Base-by-base conservation (phyloP, 2,329 filamentous ascomycete species). In the Hirsutella thompsonii region DNA sequence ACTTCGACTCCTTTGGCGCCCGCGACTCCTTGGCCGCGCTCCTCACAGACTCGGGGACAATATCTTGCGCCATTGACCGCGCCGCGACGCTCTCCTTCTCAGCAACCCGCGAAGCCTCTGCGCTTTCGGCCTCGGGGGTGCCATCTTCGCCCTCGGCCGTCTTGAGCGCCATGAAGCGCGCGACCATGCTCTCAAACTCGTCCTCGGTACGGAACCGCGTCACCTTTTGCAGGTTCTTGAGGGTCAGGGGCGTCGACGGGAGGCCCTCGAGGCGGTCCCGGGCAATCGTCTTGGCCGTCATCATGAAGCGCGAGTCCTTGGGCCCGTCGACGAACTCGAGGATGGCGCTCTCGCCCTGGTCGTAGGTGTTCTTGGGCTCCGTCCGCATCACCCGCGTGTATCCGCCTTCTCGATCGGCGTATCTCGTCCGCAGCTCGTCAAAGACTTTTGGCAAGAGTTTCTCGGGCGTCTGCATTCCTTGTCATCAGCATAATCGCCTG, bases 381-480 rank as follows among this genome's bases (percentile, higher is more conserved):
- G 93, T 88, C 51, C 88, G 85, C 37, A 95, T 77, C 10, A 98
- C 85, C 35, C 92, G 85, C 16, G 92, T 98, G 71, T 96, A 98
- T 42, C 92, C 92, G 47, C 92, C 92, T 1, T 84, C 83, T 38
- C 92, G 79, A 41, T 70, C 57, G 36, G 72, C 67, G 64, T 96
- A 98, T 52, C 92, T 83, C 58, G 79, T 67, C 51, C 83, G 76
- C 46, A 98, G 76, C 49, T 81, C 74, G 42, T 83, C 83, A 62
- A 96, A 94, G 51, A 98, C 78, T 64, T 94, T 96, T 42, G 85
- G 83, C 42, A 96, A 62, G 48, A 84, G 69, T 37, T 74, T 58
- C 46, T 81, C 66, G 18, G 83, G 82, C 55, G 72, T 79, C 83
- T 87, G 50, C 20, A 2, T 29, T 9, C 29, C 5, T 5, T 5